Base-by-base conservation (phyloP, 2,329 filamentous ascomycete genomes). In the Fusarium oxysporum region DNA sequence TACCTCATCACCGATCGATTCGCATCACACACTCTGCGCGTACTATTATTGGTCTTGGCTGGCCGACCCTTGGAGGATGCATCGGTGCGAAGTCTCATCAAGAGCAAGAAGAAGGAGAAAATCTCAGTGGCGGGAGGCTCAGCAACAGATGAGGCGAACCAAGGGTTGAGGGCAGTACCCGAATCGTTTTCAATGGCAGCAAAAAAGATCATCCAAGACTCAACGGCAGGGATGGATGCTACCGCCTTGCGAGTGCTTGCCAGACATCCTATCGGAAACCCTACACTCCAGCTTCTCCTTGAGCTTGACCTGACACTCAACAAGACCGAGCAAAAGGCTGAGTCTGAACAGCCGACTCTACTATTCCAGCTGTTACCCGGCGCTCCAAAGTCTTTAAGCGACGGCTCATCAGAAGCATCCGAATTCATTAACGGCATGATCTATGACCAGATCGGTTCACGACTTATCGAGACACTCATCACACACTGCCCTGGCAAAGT, bases 71-170 rank as follows among this genome's bases (percentile, higher is more conserved):
- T 98, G 9, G 91, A 94, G 65, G 90, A 92, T 64, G 83, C 88
- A 1, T 88, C 91, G 1, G 91, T 88, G 30, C 92, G 91, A 80
- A 91, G 91, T 2, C 84, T 97, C n/a, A 83, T 98, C 51, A 93
- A 96, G 80, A 97, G 96, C 86, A 95, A 94, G 82, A 95, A 92
- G 83, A 98, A 98, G 83, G 95, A 98, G 82, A 92, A 93, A 74
- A 87, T 97, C 55, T 88, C 89, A 3, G 89, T 92, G 4, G 85
- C 88, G 8, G 87, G 88, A 47, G 82, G 85, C 3, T 85, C 84
- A 4, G 86, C 87, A 5, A 83, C 84, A 13, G 83, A 86, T n/a
- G 87, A 90, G 61, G 77, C 77, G 19, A 83, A 80, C 55, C 75
- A 79, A 51, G 81, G 82, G 9, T 76, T 85, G 28, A 84, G 90